Evolutionary conservation across 2,329 filamentous ascomycete species (phyloP).

Genomic region (Coniochaeta ligniaria): DNA sequence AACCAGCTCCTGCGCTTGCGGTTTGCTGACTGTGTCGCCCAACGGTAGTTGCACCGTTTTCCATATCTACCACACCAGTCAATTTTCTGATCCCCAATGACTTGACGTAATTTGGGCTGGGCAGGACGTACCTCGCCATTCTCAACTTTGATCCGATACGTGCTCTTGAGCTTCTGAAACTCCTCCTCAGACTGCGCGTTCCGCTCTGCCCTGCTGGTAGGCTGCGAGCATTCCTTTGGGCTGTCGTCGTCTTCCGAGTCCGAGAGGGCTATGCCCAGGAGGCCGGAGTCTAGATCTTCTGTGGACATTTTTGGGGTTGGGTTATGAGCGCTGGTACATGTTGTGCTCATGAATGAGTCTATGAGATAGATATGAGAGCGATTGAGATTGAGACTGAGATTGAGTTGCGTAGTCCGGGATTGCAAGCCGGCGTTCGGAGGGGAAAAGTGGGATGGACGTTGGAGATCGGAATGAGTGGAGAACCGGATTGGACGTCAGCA

Average conservation of each 20-base stretch:
- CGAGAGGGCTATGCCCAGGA: constrained; percentile 34
- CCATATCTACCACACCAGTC: constrained; percentile 30
- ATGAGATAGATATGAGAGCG: background rate
- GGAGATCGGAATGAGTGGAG: background rate
- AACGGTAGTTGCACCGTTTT: constrained; percentile 34
- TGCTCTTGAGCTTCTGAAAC: constrained; percentile 36
- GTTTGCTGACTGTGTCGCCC: constrained; percentile 30
- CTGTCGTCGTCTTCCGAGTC: constrained; percentile 22
- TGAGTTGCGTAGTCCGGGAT: background rate
- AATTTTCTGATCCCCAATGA: no score
- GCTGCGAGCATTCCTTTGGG: constrained; percentile 1
- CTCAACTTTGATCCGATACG: constrained; percentile 42
- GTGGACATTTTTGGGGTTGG: background rate
- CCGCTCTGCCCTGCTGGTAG: constrained; percentile 13
- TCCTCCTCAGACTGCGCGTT: constrained; percentile 39
- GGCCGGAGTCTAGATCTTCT: constrained; percentile 24
- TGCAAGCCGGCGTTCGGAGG: background rate
- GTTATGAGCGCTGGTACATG: background rate
- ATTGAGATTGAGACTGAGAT: background rate
- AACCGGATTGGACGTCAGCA: background rate
- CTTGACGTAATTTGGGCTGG: no score
- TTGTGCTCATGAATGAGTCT: background rate
- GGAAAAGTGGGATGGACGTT: background rate
- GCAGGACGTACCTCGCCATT: constrained; percentile 51
- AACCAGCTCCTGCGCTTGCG: constrained; percentile 39